These are phyloP conservation scores for Terana coerulea DNA, from an alignment of 768 basidiomycete species.

Conservation along the genomic window DNA sequence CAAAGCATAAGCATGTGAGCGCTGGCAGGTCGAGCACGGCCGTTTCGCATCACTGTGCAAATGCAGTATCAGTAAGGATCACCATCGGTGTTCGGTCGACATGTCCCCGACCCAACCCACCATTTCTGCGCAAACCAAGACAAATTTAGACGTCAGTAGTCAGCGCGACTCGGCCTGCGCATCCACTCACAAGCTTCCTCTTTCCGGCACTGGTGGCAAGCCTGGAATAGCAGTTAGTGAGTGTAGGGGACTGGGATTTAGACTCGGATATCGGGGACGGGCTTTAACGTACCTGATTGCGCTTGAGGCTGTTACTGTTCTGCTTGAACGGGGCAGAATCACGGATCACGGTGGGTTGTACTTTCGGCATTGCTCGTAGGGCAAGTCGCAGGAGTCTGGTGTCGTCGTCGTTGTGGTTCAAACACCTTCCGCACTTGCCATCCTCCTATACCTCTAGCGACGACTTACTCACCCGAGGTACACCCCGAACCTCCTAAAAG, in stretches of 20 bases:
- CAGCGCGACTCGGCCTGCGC: not conserved
- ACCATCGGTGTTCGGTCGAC: slow-evolving; percentile 1
- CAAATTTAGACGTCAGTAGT: not conserved
- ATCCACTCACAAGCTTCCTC: slow-evolving; percentile 47
- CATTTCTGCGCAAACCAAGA: slow-evolving; percentile 20
- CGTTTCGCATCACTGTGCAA: slow-evolving; percentile 62
- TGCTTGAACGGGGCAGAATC: slow-evolving; percentile 6
- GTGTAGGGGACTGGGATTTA: not conserved
- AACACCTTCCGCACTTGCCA: not conserved
- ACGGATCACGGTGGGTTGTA: not conserved
- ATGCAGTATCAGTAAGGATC: slow-evolving; percentile 7
- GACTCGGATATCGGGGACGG: not conserved
- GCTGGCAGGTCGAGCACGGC: slow-evolving; percentile 74
- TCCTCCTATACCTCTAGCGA: not conserved
- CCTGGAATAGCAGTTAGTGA: slow-evolving; percentile 18
- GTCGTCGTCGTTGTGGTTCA: not conserved
- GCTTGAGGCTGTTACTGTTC: slow-evolving; percentile 16
- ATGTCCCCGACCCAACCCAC: slow-evolving; percentile 9
- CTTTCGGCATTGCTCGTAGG: slow-evolving; percentile 8
- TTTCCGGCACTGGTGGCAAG: slow-evolving; percentile 60
- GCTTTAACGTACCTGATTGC: slow-evolving; percentile 29
- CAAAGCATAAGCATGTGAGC: slow-evolving; percentile 69
- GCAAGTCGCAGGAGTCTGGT: not conserved
- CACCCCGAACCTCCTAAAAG: slow-evolving; percentile 1
- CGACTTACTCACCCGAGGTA: slow-evolving; percentile 8